Conservation (phyloP, 352 stramenopile species). For the Pythium rhizo-oryzae region DNA sequence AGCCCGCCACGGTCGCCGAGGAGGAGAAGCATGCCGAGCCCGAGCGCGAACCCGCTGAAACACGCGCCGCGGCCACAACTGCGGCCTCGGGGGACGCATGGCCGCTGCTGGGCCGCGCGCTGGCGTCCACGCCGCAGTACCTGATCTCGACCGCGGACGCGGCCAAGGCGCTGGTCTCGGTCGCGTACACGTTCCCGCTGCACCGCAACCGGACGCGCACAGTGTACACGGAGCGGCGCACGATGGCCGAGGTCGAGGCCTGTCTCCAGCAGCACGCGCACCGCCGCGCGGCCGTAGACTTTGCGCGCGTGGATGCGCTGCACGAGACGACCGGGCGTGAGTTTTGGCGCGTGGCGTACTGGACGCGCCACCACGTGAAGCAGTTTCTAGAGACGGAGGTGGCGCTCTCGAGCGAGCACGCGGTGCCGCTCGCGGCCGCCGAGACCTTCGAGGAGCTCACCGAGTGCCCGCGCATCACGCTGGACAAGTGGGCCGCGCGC, state of each 20-base stretch:
- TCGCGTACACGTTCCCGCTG: constrained; percentile 36
- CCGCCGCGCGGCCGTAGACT: constrained; percentile 24
- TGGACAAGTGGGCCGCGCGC: constrained; percentile 55
- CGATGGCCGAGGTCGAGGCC: constrained; percentile 31
- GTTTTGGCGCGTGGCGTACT: constrained; percentile 36
- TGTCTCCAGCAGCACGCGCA: constrained; percentile 30
- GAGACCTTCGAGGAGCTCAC: constrained; percentile 66
- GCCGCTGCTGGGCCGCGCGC: constrained; percentile 23
- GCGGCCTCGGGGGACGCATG: constrained; percentile 4
- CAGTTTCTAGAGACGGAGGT: constrained; percentile 32
- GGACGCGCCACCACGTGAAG: constrained; percentile 31
- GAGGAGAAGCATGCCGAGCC: constrained; percentile 21
- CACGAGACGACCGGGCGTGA: constrained; percentile 17
- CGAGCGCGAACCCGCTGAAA: neutral
- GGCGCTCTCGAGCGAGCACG: constrained; percentile 15
- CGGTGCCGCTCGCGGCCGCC: constrained; percentile 25
- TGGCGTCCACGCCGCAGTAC: constrained; percentile 34
- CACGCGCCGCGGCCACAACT: neutral
- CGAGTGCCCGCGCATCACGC: constrained; percentile 46
- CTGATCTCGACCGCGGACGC: constrained; percentile 36
- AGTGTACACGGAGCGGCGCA: constrained; percentile 33
- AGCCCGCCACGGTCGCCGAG: constrained; percentile 10
- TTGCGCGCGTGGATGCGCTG: constrained; percentile 29
- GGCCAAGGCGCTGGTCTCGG: constrained; percentile 31
- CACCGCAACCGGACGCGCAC: constrained; percentile 28